Conservation (phyloP, 2,329 filamentous ascomycete species). For the Diaporthe sp. region DNA sequence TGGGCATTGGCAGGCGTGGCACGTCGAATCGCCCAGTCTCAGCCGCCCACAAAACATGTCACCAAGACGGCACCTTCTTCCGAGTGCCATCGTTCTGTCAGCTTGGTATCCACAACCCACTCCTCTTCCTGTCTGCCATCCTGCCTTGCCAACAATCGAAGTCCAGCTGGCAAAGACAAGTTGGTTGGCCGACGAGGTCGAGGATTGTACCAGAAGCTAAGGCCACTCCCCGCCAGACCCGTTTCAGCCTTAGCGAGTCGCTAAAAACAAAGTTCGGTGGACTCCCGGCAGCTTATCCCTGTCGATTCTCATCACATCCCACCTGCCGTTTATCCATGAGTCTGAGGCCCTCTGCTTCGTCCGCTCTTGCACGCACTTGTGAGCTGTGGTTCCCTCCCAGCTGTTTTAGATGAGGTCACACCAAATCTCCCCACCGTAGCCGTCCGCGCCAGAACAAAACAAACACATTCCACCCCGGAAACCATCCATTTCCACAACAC, state of each 20-base stretch:
- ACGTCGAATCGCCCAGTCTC: neutral
- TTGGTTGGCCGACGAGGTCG: neutral
- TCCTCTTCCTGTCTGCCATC: neutral
- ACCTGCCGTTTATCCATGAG: slow-evolving; percentile 1
- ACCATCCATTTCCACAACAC: neutral
- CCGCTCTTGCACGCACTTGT: neutral
- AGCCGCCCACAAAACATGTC: slow-evolving; percentile 23
- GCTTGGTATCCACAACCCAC: neutral
- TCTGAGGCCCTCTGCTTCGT: neutral
- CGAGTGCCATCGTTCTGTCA: neutral
- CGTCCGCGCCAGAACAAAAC: slow-evolving; percentile 2
- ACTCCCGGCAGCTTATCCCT: slow-evolving; percentile 27
- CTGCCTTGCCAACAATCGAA: neutral
- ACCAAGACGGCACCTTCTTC: slow-evolving; percentile 26
- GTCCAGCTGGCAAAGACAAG: neutral
- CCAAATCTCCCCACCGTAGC: slow-evolving; percentile 24
- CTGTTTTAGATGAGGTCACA: slow-evolving; percentile 35
- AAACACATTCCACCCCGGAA: slow-evolving; percentile 19
- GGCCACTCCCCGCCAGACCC: slow-evolving; percentile 20
- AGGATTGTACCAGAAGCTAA: neutral
- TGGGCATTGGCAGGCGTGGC: neutral
- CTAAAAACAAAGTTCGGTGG: slow-evolving; percentile 28
- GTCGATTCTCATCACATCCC: slow-evolving; percentile 20
- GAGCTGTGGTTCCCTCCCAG: neutral
- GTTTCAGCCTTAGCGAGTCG: slow-evolving; percentile 29